Evolutionary conservation across 495 filamentous ascomycete species (phyloP).

Genomic region (Podospora conica): DNA sequence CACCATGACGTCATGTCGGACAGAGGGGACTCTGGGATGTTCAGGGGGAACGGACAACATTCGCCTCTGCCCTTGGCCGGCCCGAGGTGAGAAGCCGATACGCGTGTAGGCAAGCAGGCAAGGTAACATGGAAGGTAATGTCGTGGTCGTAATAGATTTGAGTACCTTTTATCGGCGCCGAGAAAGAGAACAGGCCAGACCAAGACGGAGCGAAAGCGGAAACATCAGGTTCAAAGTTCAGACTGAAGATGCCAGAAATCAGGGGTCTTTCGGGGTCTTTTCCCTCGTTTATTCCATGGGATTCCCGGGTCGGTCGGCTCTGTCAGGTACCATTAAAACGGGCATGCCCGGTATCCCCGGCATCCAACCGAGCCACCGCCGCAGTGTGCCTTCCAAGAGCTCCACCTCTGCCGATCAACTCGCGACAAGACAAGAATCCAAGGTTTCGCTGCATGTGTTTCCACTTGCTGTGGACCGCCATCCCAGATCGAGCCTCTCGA

Average conservation of each 20-base stretch:
- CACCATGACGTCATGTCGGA: background rate
- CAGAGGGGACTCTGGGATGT: background rate
- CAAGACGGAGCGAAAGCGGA: background rate
- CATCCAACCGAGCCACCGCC: background rate
- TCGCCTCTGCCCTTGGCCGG: background rate
- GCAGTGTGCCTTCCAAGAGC: background rate
- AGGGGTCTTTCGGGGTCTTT: background rate
- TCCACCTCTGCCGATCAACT: background rate
- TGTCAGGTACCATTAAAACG: background rate
- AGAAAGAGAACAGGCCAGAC: background rate
- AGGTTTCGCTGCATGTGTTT: slow-evolving; percentile 1
- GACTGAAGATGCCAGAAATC: background rate
- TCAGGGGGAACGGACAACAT: background rate
- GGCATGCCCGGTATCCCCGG: background rate
- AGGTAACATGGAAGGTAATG: no score
- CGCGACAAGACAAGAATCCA: background rate
- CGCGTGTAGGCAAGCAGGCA: no score
- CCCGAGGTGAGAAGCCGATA: no score
- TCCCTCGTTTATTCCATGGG: background rate
- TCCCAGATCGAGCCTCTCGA: slow-evolving; percentile 12
- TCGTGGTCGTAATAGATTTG: no score
- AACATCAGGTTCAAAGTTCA: background rate
- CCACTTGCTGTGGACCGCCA: slow-evolving; percentile 11
- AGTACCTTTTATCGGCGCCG: background rate
- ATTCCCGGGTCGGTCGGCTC: background rate